Evolutionary conservation across 202 grass and related monocot genomes (phyloP), one percentile per base, ranked within the genome.

Genomic region (Panicum virgatum): DNA sequence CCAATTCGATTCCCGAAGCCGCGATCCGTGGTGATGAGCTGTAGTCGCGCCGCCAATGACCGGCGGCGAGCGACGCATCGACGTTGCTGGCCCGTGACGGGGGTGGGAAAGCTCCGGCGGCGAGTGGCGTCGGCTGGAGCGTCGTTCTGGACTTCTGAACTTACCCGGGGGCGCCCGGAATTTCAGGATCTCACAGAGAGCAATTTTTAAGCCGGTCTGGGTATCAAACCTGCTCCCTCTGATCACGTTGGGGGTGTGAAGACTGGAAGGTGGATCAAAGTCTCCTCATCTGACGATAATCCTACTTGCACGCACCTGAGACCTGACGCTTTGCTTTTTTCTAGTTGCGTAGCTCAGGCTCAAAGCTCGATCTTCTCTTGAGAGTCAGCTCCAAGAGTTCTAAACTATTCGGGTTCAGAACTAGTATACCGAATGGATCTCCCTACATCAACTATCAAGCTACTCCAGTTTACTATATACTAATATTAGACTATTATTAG

Each of bases 121-220:
- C 0, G 44, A 15, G 2, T 1, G 56, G 42, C 66, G 9, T 19
- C 15, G 27, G 66, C 27, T 23, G 59, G 83, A 26, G 68, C 38
- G 59, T 23, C 47, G 7, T 39, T 40, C 66, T 34, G 9, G 13
- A 39, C 6, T 22, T 13, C 22, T 69, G 14, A 27, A 12, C 44
- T 74, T 54, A 2, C 15, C 72, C 26, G 32, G 40, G 68, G 19
- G 48, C n/a, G n/a, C n/a, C 79, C 78, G 73, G 23, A 52, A 79
- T 72, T 74, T 44, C 47, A 62, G 88, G 83, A 89, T 86, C 88
- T 73, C n/a, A n/a, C n/a, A 27, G n/a, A 59, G 4, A 22, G 26
- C 7, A 56, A 15, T 40, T 42, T 48, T 81, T 62, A 42, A 52
- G 45, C 16, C 12, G 48, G 12, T 51, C 6, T 7, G 4, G 12